These are phyloP conservation scores for Syncephalastrum contaminatum DNA, from an alignment of 371 early-diverging fungal species.

Conservation along the genomic window DNA sequence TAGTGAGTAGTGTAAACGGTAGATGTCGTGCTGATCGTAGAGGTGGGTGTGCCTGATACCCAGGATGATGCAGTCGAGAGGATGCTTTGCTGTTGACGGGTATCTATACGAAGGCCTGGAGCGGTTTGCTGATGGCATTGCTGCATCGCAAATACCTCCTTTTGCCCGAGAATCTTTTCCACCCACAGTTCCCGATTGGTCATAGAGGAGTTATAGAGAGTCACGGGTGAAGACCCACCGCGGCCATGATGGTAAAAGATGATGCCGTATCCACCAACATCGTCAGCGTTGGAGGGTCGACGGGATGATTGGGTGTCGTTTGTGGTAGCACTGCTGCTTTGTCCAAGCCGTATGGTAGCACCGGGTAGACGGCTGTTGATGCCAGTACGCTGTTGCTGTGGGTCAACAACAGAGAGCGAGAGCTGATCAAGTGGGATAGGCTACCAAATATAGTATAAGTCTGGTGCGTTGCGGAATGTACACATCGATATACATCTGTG, in stretches of 20 bases:
- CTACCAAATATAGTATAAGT: conserved; percentile 9
- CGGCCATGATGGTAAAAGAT: conserved; percentile 78
- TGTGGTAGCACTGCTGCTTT: no score
- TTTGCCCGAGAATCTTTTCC: conserved; percentile 74
- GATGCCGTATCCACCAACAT: conserved; percentile 56
- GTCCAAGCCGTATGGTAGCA: neutral
- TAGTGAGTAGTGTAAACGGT: conserved; percentile 5
- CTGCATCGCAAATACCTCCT: conserved; percentile 6
- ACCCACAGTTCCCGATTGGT: conserved; percentile 81
- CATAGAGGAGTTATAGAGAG: conserved; percentile 66
- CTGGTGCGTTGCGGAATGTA: neutral
- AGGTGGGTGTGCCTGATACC: neutral
- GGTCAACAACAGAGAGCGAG: conserved; percentile 15
- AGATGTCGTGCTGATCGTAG: neutral
- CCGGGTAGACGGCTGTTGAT: conserved; percentile 1
- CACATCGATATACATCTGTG: conserved; percentile 19
- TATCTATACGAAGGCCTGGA: no score
- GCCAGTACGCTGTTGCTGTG: conserved; percentile 26
- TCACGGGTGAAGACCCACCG: conserved; percentile 55
- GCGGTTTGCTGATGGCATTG: conserved; percentile 2
- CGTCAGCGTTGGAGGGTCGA: conserved; percentile 51
- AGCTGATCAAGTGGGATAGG: conserved; percentile 20
- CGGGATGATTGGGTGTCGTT: neutral
- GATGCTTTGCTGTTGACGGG: no score
- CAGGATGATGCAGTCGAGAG: no score